Evolutionary conservation across 2,329 filamentous ascomycete genomes (phyloP).

Genomic region (Plenodomus tracheiphilus): DNA sequence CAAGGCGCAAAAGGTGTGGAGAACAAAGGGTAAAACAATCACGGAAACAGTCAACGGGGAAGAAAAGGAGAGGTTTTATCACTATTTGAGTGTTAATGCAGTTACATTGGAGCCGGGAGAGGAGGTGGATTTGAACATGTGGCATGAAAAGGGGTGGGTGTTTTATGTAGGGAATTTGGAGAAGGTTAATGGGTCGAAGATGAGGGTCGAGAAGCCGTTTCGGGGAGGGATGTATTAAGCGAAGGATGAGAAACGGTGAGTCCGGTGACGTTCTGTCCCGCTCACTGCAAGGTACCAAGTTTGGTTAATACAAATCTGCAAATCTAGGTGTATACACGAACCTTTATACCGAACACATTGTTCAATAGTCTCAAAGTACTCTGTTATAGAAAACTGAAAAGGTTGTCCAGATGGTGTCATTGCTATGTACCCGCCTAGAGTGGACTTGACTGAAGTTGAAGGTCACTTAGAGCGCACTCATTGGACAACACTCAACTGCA

Average conservation of each 20-base stretch:
- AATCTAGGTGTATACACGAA: too few relatives aligned
- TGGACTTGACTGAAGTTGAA: too few relatives aligned
- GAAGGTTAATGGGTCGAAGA: neutral
- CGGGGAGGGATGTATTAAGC: conserved; percentile 15
- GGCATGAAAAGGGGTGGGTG: conserved; percentile 41
- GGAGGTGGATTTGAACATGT: conserved; percentile 35
- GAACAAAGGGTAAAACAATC: conserved; percentile 14
- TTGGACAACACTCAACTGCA: too few relatives aligned
- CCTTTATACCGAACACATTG: too few relatives aligned
- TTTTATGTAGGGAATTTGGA: conserved; percentile 30
- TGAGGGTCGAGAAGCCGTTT: conserved; percentile 2
- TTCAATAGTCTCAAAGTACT: too few relatives aligned
- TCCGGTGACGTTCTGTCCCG: too few relatives aligned
- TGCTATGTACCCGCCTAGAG: too few relatives aligned
- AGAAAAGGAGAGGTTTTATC: conserved; percentile 10
- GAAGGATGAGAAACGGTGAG: neutral
- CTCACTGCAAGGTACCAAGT: too few relatives aligned
- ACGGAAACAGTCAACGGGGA: conserved; percentile 16
- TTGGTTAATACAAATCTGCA: too few relatives aligned
- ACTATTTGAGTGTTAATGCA: conserved; percentile 42
- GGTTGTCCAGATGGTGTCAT: too few relatives aligned
- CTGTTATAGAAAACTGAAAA: too few relatives aligned
- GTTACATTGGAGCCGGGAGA: conserved; percentile 33
- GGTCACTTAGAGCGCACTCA: too few relatives aligned
- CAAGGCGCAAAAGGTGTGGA: conserved; percentile 29